Conservation (phyloP, 257 asterid species). For the Capsicum pubescens region DNA sequence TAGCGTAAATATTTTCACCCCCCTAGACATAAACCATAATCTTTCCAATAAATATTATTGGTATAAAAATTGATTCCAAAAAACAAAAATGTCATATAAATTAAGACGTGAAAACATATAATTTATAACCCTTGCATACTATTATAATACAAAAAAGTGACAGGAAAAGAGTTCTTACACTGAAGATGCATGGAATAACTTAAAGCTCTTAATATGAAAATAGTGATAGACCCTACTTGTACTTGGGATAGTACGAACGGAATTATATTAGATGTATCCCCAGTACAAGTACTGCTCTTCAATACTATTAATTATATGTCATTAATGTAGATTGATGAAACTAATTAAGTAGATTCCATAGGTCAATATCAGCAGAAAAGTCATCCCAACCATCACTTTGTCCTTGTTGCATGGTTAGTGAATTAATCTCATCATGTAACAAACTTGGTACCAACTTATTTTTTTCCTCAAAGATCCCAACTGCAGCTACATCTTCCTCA, state of each 20-base stretch:
- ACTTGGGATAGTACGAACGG: neutral
- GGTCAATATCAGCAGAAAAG: slow-evolving; percentile 14
- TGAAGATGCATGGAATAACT: too few species aligned
- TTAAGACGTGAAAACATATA: too few species aligned
- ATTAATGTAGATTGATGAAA: neutral
- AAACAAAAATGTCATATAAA: too few species aligned
- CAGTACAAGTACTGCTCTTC: neutral
- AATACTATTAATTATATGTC: neutral
- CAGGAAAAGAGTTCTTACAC: too few species aligned
- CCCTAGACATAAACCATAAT: too few species aligned
- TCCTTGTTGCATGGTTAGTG: slow-evolving; percentile 9
- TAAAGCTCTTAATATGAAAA: neutral
- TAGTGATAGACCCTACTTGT: neutral
- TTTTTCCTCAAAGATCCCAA: neutral
- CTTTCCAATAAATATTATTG: too few species aligned
- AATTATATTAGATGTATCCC: neutral
- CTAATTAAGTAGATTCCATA: slow-evolving; percentile 19
- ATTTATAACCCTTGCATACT: too few species aligned
- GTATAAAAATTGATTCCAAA: too few species aligned
- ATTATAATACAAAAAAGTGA: too few species aligned
- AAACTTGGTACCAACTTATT: neutral
- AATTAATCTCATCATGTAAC: slow-evolving; percentile 5
- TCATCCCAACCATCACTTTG: neutral
- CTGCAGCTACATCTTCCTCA: slow-evolving; percentile 1
- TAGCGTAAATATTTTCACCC: too few species aligned